Conservation (phyloP, 352 stramenopile genomes). For the Salisapilia sapeloensis region DNA sequence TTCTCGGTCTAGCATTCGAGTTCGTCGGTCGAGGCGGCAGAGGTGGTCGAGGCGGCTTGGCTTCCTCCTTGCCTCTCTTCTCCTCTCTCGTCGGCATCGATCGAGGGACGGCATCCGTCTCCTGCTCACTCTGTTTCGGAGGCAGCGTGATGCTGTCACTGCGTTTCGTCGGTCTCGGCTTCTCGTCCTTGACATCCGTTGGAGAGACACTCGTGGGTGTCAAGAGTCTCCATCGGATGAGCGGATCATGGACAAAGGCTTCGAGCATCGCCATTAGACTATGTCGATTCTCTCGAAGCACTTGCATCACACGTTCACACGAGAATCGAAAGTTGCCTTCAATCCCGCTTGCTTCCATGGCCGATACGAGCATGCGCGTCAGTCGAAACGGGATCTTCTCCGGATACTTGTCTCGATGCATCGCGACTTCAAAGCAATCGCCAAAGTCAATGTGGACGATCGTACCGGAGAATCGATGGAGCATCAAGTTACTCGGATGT, state of each 20-base stretch:
- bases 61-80: not conserved
- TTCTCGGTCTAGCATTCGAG: slow-evolving; percentile 35
- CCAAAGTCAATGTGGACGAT: slow-evolving; percentile 97
- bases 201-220: slow-evolving; percentile 37
- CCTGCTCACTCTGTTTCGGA: no score
- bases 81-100: not conserved
- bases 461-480: slow-evolving; percentile 93
- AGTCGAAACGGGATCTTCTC: slow-evolving; percentile 99
- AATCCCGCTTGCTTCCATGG: slow-evolving; percentile 97
- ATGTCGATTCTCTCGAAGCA: slow-evolving; percentile 95
- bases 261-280: slow-evolving; percentile 98
- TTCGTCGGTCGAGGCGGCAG: slow-evolving; percentile 38
- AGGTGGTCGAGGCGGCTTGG: not conserved
- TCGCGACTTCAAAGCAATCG: slow-evolving; percentile 97
- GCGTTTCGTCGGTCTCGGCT: slow-evolving; percentile 5
- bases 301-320: slow-evolving; percentile 95
- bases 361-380: slow-evolving; percentile 97
- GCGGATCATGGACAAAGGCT: slow-evolving; percentile 98
- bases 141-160: not conserved
- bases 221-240: slow-evolving; percentile 95
- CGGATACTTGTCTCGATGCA: slow-evolving; percentile 97
- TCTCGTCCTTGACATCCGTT: slow-evolving; percentile 16
- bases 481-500: slow-evolving; percentile 99
- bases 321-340: slow-evolving; percentile 97
- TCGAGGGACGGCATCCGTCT: no score